Evolutionary conservation across 192 early-diverging fungal genomes (phyloP).

Genomic region (Funneliformis mosseae): DNA sequence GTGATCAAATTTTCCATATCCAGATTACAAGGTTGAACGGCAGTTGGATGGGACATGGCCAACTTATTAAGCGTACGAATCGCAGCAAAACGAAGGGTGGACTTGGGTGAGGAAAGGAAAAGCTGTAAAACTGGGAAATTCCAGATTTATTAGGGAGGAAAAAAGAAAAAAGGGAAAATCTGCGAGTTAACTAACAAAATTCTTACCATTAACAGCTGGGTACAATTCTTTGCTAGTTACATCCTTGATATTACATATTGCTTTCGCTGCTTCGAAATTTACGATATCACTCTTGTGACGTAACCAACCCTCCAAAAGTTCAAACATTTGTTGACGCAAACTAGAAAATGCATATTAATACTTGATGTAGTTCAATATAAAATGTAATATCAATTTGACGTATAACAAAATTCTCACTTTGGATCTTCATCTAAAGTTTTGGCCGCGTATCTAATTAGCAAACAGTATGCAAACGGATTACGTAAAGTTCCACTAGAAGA

Average conservation of each 20-base stretch:
- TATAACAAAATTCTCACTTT: conserved; percentile 43
- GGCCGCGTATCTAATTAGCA: conserved; percentile 91
- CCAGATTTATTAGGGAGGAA: background rate
- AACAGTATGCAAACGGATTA: conserved; percentile 86
- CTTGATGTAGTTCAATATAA: background rate
- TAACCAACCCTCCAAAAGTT: conserved; percentile 86
- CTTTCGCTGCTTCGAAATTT: conserved; percentile 93
- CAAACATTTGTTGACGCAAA: conserved; percentile 71
- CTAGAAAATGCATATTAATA: conserved; percentile 34
- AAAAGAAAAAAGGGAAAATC: too few species aligned
- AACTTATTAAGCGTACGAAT: conserved; percentile 96
- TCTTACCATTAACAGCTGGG: conserved; percentile 85
- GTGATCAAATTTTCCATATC: conserved; percentile 99
- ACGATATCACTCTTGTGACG: conserved; percentile 98
- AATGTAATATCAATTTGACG: background rate
- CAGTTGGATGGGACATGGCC: conserved; percentile 85
- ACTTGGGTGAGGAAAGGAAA: conserved; percentile 91
- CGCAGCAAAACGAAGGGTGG: conserved; percentile 93
- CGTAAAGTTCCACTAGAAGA: conserved; percentile 60
- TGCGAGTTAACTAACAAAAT: background rate
- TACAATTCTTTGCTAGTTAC: conserved; percentile 85
- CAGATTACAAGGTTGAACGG: conserved; percentile 93
- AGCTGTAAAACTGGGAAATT: conserved; percentile 74
- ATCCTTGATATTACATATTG: conserved; percentile 89
- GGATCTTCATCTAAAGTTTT: conserved; percentile 83